Conservation (phyloP, 2,329 filamentous ascomycete genomes). For the Fusarium dimerum region DNA sequence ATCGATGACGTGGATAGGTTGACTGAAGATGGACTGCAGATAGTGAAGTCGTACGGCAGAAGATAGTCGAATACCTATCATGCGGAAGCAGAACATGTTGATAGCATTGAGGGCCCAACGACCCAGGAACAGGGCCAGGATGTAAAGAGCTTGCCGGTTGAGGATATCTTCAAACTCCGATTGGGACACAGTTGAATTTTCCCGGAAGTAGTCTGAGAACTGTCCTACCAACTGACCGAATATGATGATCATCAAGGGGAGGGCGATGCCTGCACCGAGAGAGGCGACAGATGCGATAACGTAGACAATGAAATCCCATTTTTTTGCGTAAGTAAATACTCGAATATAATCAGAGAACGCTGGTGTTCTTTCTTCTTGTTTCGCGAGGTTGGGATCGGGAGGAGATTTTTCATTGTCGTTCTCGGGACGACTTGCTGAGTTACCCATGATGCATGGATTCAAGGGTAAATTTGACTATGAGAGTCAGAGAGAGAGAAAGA, state of each 20-base stretch:
- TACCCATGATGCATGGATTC: too few species aligned
- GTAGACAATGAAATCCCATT: conserved; percentile 63
- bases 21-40: conserved; percentile 55
- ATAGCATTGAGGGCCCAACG: conserved; percentile 26
- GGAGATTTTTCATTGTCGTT: too few species aligned
- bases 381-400: too few species aligned
- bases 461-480: too few species aligned
- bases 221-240: conserved; percentile 75
- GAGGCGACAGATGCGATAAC: conserved; percentile 61
- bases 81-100: conserved; percentile 41
- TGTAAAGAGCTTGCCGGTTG: conserved; percentile 59
- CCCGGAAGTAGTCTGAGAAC: conserved; percentile 65
- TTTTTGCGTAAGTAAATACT: conserved; percentile 33
- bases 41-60: conserved; percentile 53
- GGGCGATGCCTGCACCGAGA: conserved; percentile 72
- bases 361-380: conserved; percentile 12
- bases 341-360: conserved; percentile 23
- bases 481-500: too few species aligned
- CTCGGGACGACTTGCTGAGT: too few species aligned
- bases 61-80: conserved; percentile 52
- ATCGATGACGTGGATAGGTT: conserved; percentile 93
- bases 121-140: conserved; percentile 50
- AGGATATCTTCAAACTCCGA: conserved; percentile 59
- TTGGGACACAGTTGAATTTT: conserved; percentile 22
- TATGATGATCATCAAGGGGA: conserved; percentile 79